Conservation (phyloP, 495 filamentous ascomycete genomes). For the Umbilicaria muhlenbergii region DNA sequence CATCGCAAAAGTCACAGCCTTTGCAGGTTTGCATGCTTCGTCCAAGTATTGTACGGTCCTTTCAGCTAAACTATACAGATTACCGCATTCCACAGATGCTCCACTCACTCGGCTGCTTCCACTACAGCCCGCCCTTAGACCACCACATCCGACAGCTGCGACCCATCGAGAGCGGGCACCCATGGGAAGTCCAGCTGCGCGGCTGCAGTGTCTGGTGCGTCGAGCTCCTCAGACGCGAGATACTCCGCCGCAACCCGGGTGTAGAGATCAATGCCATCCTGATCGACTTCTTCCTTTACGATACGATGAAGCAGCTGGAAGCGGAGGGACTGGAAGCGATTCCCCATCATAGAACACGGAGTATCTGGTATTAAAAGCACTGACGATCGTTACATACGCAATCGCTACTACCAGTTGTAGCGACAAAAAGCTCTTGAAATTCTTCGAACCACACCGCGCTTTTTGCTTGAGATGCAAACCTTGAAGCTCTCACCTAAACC, state of each 20-base stretch:
- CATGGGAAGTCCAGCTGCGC: conserved; percentile 78
- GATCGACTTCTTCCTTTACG: conserved; percentile 95
- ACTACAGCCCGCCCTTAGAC: conserved; percentile 67
- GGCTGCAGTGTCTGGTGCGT: conserved; percentile 89
- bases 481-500: neutral
- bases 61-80: conserved; percentile 33
- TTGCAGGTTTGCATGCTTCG: conserved; percentile 41
- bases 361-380: conserved; percentile 74
- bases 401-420: too few species aligned
- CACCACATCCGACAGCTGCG: conserved; percentile 45
- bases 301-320: conserved; percentile 77
- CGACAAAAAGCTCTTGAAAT: too few species aligned
- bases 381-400: neutral
- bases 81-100: conserved; percentile 94
- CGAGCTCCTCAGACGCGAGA: conserved; percentile 77
- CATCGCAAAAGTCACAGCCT: conserved; percentile 94
- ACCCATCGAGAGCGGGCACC: conserved; percentile 51
- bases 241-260: conserved; percentile 54
- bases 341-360: conserved; percentile 85
- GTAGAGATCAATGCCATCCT: conserved; percentile 68
- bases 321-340: conserved; percentile 39
- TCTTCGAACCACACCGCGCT: too few species aligned
- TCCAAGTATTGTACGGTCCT: too few species aligned
- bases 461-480: too few species aligned
- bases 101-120: conserved; percentile 63